phyloP scores from a whole-genome alignment of 371 early-diverging fungal genomes.

The Dinochytrium kinnereticum region DNA sequence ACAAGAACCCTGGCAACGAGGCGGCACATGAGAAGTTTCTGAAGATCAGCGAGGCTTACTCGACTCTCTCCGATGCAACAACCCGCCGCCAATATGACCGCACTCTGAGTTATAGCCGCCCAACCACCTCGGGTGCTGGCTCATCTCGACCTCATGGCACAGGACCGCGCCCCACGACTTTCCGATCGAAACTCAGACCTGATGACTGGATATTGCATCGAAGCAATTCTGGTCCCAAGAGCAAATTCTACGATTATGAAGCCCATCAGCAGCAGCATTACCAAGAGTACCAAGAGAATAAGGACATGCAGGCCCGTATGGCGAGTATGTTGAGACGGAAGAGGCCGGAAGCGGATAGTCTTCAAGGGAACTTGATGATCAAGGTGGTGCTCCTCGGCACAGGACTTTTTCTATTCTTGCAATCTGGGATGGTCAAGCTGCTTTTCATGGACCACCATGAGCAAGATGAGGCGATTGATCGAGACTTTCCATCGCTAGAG shows the following conservation, averaged over 20 bases:
- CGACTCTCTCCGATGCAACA: constrained; percentile 72
- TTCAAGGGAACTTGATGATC: constrained; percentile 23
- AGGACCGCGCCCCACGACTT: background rate
- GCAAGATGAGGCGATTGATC: background rate
- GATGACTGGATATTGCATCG: constrained; percentile 54
- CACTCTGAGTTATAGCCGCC: background rate
- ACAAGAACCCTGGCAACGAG: constrained; percentile 72
- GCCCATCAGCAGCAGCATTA: constrained; percentile 46
- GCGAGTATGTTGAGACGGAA: constrained; percentile 19
- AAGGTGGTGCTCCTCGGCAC: constrained; percentile 16
- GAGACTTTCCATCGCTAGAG: no score
- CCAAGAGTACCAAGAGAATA: constrained; percentile 3
- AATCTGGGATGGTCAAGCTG: constrained; percentile 36
- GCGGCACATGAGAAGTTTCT: constrained; percentile 72
- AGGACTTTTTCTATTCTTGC: constrained; percentile 33
- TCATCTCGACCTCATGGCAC: background rate
- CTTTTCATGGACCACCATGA: constrained; percentile 40
- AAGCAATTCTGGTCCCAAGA: background rate
- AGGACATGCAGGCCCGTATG: constrained; percentile 19
- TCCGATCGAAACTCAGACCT: constrained; percentile 33
- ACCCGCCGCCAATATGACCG: constrained; percentile 80
- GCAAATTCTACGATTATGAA: constrained; percentile 47
- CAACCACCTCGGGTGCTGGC: background rate
- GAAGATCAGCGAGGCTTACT: constrained; percentile 86
- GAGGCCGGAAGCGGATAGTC: constrained; percentile 18